Base-by-base conservation (phyloP, 2,329 filamentous ascomycete species). In the Colletotrichum neosansevieriae region DNA sequence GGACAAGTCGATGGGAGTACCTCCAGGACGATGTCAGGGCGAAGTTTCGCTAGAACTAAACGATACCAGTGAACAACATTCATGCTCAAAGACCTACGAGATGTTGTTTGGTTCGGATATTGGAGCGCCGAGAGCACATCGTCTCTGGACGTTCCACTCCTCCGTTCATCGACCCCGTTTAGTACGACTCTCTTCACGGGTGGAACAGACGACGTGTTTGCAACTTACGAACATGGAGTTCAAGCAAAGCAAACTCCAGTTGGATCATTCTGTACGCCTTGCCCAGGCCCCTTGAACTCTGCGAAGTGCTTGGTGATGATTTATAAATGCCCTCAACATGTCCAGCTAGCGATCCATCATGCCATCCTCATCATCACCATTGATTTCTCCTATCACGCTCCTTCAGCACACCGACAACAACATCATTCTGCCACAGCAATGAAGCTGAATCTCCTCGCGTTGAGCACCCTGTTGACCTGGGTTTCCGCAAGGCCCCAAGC, bases 141-240 rank as follows among this genome's bases (percentile, higher is more conserved):
- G 40, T 62, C 60, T 21, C n/a, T 36, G 11, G 9, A 40, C 29
- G 60, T 67, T 42, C 38, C 45, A 36, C 45, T 32, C 19, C 11
- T 10, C 29, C 59, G 29, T 29, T 38, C 29, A 21, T 49, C 17
- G 29, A 49, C 51, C 17, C 34, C 54, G 40, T 19, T 17, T 34
- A 36, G 66, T 69, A 17, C 34, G 47, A 69, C 61, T 49, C 24
- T 57, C 42, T 6, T 15, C 34, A 42, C 66, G 66, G 66, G 49
- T 69, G 66, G 42, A 66, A 69, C 66, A 42, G 21, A 65, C 61
- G 49, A 66, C 66, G 49, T 60, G 54, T 50, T 51, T 38, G 49
- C 42, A 29, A 42, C 15, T n/a, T 17, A 19, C 45, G 40, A 36
- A 21, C 29, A 19, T 21, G 15, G 32, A 47, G 29, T 15, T 50